These are phyloP conservation scores for Acanthamoeba polyphaga DNA, from an alignment of 208 protist genomes.

Conservation along the genomic window DNA sequence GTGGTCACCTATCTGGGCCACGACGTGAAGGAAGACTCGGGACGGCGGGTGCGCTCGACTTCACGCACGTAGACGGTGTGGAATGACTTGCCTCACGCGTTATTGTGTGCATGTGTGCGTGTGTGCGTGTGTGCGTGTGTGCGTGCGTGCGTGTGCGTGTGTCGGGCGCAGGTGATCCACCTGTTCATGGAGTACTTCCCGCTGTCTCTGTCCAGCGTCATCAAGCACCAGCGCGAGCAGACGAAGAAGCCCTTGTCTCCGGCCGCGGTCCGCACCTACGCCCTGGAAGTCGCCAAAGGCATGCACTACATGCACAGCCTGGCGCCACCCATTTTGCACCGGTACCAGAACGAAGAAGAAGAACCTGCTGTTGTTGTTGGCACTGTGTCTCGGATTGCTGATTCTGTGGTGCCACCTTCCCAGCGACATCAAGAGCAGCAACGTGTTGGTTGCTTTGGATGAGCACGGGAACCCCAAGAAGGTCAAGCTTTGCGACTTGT, in stretches of 20 bases:
- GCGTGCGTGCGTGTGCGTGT: no score
- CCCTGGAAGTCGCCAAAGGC: slow-evolving; percentile 46
- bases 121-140: no score
- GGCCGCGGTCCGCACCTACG: slow-evolving; percentile 12
- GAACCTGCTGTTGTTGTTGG: not conserved
- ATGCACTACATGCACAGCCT: slow-evolving; percentile 69
- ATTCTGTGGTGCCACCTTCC: not conserved
- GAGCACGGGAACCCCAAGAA: slow-evolving; percentile 58
- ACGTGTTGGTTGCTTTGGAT: slow-evolving; percentile 37
- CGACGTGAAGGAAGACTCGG: slow-evolving; percentile 3
- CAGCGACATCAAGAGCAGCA: slow-evolving; percentile 60
- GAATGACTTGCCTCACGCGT: no score
- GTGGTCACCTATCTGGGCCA: slow-evolving; percentile 69
- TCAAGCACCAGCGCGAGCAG: slow-evolving; percentile 48
- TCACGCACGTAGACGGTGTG: not conserved
- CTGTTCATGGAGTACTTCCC: slow-evolving; percentile 74
- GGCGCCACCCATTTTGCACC: slow-evolving; percentile 61
- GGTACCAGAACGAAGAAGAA: not conserved
- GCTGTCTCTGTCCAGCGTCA: not conserved
- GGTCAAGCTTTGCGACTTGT: slow-evolving; percentile 57
- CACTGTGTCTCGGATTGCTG: not conserved
- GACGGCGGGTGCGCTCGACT: not conserved
- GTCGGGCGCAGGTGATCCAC: not conserved
- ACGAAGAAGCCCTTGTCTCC: slow-evolving; percentile 1
- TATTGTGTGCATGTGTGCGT: not conserved